Conservation (phyloP, 202 grass and related monocot species). For the Musa balbisiana region DNA sequence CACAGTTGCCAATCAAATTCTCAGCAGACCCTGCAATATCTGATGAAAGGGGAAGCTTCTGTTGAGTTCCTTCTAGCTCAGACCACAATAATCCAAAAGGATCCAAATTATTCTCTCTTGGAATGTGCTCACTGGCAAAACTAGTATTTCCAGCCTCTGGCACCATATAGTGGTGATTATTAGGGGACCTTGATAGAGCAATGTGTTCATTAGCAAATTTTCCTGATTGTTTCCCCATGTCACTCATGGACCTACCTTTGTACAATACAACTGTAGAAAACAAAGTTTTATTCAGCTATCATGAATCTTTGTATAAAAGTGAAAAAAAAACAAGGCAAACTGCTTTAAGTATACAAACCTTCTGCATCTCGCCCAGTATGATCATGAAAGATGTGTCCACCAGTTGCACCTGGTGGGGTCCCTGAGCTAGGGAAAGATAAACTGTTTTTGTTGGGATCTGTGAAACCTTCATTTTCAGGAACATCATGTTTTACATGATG, state of each 20-base stretch:
- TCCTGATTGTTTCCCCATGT: conserved; percentile 40
- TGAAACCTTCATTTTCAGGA: conserved; percentile 37
- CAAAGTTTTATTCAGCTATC: background rate
- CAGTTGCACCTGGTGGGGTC: conserved; percentile 22
- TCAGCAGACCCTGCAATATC: conserved; percentile 27
- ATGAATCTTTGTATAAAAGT: background rate
- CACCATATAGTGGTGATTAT: conserved; percentile 21
- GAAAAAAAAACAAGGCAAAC: background rate
- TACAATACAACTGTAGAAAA: conserved; percentile 71
- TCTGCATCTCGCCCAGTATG: conserved; percentile 51
- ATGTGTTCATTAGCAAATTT: conserved; percentile 31
- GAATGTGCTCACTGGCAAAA: background rate
- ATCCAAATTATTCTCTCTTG: conserved; percentile 8
- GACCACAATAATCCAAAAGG: conserved; percentile 23
- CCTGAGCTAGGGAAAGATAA: conserved; percentile 25
- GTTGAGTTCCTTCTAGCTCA: conserved; percentile 21
- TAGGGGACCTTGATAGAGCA: conserved; percentile 23
- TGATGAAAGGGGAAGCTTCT: conserved; percentile 22
- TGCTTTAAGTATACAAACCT: conserved; percentile 40
- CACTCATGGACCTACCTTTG: conserved; percentile 47
- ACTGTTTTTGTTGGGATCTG: conserved; percentile 31
- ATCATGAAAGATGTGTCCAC: conserved; percentile 44
- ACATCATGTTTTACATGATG: conserved; percentile 28
- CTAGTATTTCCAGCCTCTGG: background rate
- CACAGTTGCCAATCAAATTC: conserved; percentile 30